phyloP scores from a whole-genome alignment of 306 rosid species.

The Echinosophora koreensis region DNA sequence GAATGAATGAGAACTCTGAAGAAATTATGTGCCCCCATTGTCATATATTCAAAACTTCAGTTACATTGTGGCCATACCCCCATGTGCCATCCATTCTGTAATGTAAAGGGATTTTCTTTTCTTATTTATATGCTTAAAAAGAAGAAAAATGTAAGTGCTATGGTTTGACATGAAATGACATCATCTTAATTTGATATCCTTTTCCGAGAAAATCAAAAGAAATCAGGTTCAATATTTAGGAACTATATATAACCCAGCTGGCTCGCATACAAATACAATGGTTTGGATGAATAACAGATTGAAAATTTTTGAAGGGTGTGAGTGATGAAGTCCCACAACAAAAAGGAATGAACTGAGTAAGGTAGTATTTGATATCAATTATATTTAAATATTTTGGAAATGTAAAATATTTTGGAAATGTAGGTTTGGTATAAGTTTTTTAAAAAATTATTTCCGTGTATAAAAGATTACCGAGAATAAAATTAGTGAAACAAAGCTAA shows the following conservation, averaged over 20 bases:
- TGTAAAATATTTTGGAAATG: no score
- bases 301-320: not conserved
- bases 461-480: no score
- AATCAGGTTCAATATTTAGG: slow-evolving; percentile 20
- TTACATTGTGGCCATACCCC: slow-evolving; percentile 62
- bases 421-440: no score
- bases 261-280: not conserved
- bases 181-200: slow-evolving; percentile 29
- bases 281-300: not conserved
- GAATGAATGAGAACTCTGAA: slow-evolving; percentile 42
- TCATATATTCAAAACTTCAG: slow-evolving; percentile 42
- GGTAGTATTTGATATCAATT: no score
- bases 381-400: no score
- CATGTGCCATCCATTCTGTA: slow-evolving; percentile 63
- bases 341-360: no score
- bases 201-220: slow-evolving; percentile 26
- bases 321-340: not conserved
- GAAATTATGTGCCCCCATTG: slow-evolving; percentile 41
- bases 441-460: no score
- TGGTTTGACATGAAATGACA: slow-evolving; percentile 56
- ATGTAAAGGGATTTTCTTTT: slow-evolving; percentile 61
- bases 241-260: not conserved
- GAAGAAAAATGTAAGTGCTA: slow-evolving; percentile 42
- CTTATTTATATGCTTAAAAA: slow-evolving; percentile 36
- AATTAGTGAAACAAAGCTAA: no score